Evolutionary conservation across 163 green algal species (phyloP), one percentile per base, ranked within the genome.

Genomic region (Dunaliella salina): DNA sequence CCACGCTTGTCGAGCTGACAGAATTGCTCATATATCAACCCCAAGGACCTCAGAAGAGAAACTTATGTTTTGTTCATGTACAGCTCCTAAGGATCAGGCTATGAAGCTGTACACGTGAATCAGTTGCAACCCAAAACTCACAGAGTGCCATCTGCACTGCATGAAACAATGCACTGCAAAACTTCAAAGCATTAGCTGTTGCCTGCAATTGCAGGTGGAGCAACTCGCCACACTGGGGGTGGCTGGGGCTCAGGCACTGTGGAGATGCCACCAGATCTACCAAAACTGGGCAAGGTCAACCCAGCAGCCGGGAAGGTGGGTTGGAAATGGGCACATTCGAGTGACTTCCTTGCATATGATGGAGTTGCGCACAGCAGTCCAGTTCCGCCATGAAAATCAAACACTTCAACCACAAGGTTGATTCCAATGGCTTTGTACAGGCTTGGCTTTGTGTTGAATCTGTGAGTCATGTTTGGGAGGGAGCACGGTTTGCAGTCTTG

Each of bases 261-360:
- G 13, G 81, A 85, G 30, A 86, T 88, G 5, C 84, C 86, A 26
- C 35, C 71, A 32, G 87, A 90, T 50, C 82, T 91, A 35, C 85
- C 88, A 34, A 75, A 87, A 25, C 88, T 87, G 78, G 83, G 67
- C 67, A 84, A 84, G 79, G 80, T 83, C 80, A 81, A 81, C n/a
- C 82, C 67, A 29, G 87, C 88, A 24, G 80, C 35, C 18, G 85
- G 88, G 67, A 91, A 90, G 87, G 87, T 90, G 40, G 12, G 25
- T 32, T 8, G 0, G 46, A 0, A 4, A 50, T 15, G 40, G 40
- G 4, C 40, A 50, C 8, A 50, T 50, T 50, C 40, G 4, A 50
- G 40, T 50, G 40, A 50, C 40, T 50, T 8, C 40, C 40, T 15
- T 50, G 8, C 40, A 50, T 15, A n/a, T n/a, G n/a, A n/a, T n/a